Conservation (phyloP, 441 rosid species). For the Gossypium trilobum region DNA sequence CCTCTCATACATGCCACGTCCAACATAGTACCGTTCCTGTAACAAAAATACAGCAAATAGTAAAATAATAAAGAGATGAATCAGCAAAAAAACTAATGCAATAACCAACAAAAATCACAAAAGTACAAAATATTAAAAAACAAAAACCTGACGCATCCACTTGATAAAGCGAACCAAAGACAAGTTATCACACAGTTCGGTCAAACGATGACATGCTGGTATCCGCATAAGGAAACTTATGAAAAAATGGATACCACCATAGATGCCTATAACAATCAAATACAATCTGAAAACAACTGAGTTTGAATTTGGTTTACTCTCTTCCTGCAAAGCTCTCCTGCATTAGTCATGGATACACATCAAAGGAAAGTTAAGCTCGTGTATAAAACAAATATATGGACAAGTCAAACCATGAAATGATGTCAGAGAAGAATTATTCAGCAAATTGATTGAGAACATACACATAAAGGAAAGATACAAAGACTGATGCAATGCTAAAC, state of each 20-base stretch:
- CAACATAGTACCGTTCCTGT: slow-evolving; percentile 89
- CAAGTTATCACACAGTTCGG: slow-evolving; percentile 79
- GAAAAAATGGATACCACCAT: slow-evolving; percentile 78
- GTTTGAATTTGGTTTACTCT: slow-evolving; percentile 35
- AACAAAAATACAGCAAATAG: slow-evolving; percentile 18
- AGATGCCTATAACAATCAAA: slow-evolving; percentile 69
- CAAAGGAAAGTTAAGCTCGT: not conserved
- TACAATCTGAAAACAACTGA: slow-evolving; percentile 56
- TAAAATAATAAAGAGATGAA: slow-evolving; percentile 9
- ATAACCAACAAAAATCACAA: not conserved
- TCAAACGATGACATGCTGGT: slow-evolving; percentile 73
- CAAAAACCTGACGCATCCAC: slow-evolving; percentile 97
- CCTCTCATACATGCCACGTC: slow-evolving; percentile 96
- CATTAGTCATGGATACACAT: slow-evolving; percentile 17
- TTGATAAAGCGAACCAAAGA: slow-evolving; percentile 66
- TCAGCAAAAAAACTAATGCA: not conserved
- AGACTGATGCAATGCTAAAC: slow-evolving; percentile 68
- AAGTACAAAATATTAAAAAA: slow-evolving; percentile 21
- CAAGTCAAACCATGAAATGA: slow-evolving; percentile 8
- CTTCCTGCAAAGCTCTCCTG: slow-evolving; percentile 73
- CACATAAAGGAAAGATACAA: slow-evolving; percentile 84
- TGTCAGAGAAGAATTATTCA: not conserved
- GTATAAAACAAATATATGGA: not conserved
- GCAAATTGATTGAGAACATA: slow-evolving; percentile 35
- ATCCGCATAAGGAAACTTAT: slow-evolving; percentile 80